A percentile compares a stretch with the other conserved stretches of the same genome.
Evolutionary conservation across 148 eudicot genomes (phyloP).

Genomic region (Chenopodium suecicum): DNA sequence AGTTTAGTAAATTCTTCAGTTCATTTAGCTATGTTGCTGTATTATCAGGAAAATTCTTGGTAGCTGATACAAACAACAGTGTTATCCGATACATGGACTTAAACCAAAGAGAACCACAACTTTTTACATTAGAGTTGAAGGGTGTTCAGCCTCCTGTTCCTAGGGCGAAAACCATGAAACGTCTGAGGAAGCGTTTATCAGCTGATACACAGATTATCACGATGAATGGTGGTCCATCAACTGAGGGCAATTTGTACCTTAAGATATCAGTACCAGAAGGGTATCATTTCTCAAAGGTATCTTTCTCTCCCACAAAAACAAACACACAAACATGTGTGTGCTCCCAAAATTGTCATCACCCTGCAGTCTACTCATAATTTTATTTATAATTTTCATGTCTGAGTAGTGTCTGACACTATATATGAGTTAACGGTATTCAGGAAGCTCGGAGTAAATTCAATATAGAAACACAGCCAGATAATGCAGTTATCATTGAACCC

Average conservation of each 20-base stretch:
- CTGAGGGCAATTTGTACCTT: constrained; percentile 60
- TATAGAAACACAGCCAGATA: constrained; percentile 70
- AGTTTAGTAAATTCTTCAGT: neutral
- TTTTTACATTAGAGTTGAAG: constrained; percentile 77
- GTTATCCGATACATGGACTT: constrained; percentile 74
- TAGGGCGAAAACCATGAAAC: constrained; percentile 65
- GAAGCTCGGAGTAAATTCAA: constrained; percentile 90
- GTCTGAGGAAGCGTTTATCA: constrained; percentile 68
- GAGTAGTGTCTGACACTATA: neutral
- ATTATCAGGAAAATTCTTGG: constrained; percentile 63
- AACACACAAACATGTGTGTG: neutral
- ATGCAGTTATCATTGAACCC: constrained; percentile 65
- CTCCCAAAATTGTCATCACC: neutral
- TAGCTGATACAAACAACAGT: constrained; percentile 94
- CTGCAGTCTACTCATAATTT: neutral
- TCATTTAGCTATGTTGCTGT: neutral
- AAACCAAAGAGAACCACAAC: constrained; percentile 44
- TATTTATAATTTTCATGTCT: neutral
- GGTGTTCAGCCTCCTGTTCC: constrained; percentile 77
- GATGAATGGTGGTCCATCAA: constrained; percentile 65
- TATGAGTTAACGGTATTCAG: constrained; percentile 38
- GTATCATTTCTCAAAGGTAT: constrained; percentile 96
- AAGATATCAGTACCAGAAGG: constrained; percentile 78
- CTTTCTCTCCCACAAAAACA: constrained; percentile 29
- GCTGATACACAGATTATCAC: constrained; percentile 57